These are phyloP conservation scores for Elaphomyces granulatus DNA, from an alignment of 495 filamentous ascomycete species.

Conservation along the genomic window DNA sequence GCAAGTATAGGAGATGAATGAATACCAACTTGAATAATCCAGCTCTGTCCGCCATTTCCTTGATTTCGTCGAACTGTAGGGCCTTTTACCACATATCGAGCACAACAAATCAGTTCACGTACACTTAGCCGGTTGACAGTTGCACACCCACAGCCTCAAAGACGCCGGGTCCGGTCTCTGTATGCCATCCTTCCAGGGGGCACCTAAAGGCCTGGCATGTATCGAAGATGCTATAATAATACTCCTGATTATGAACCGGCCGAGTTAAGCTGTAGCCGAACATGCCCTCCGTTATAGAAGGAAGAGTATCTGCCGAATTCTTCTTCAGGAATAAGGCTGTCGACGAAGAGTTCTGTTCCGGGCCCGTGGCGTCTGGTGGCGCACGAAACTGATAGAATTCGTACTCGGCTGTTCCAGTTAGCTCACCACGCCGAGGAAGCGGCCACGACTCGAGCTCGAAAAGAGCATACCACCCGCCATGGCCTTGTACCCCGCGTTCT, in stretches of 20 bases:
- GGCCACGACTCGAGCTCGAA: background rate
- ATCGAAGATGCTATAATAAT: constrained; percentile 84
- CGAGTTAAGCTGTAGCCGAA: constrained; percentile 94
- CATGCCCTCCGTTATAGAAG: constrained; percentile 86
- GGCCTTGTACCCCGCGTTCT: constrained; percentile 51
- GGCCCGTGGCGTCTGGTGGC: constrained; percentile 33
- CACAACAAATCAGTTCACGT: constrained; percentile 5
- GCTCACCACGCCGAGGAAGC: constrained; percentile 4
- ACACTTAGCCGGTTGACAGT: background rate
- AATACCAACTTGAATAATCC: constrained; percentile 70
- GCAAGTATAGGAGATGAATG: background rate
- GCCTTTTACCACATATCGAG: too few relatives aligned
- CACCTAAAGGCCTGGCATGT: constrained; percentile 69
- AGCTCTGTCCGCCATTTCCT: constrained; percentile 80
- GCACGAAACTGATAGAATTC: constrained; percentile 92
- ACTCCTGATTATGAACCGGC: constrained; percentile 83
- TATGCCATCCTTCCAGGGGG: constrained; percentile 92
- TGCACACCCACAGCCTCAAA: constrained; percentile 64
- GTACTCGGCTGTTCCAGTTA: constrained; percentile 59
- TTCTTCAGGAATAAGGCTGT: constrained; percentile 59
- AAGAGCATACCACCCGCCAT: constrained; percentile 73
- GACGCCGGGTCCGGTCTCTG: constrained; percentile 88
- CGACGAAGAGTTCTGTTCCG: constrained; percentile 49
- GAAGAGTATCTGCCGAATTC: constrained; percentile 57
- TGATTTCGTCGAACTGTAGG: constrained; percentile 71